Evolutionary conservation across 2,329 filamentous ascomycete species (phyloP).

Genomic region (Coleophoma crateriformis): DNA sequence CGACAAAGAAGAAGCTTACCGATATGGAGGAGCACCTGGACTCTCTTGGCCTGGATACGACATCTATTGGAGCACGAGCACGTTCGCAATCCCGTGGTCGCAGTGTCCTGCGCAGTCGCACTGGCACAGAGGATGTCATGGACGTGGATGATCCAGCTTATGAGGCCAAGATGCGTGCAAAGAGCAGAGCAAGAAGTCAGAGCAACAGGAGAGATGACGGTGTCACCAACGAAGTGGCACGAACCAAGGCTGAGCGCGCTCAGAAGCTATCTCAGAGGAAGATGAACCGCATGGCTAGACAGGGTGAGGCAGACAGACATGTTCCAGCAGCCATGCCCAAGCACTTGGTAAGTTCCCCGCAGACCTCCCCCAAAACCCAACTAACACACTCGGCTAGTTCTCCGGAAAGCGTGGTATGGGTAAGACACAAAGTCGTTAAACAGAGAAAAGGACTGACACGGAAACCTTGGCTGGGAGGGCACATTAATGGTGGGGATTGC

Average conservation of each 20-base stretch:
- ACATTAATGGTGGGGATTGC: too few relatives aligned
- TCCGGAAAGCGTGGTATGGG: constrained; percentile 91
- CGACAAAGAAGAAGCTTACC: constrained; percentile 74
- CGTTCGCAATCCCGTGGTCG: constrained; percentile 69
- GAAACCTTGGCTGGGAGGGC: neutral
- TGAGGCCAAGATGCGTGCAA: constrained; percentile 59
- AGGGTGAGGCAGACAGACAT: constrained; percentile 95
- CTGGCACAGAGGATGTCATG: constrained; percentile 67
- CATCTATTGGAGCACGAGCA: constrained; percentile 67
- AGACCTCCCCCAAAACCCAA: neutral
- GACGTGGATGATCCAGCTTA: constrained; percentile 57
- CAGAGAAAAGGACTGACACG: neutral
- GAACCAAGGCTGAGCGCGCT: constrained; percentile 78
- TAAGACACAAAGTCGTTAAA: constrained; percentile 71
- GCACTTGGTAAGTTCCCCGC: constrained; percentile 68
- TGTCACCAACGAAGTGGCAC: constrained; percentile 60
- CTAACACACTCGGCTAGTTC: constrained; percentile 48
- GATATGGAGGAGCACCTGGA: constrained; percentile 85
- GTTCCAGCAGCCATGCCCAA: constrained; percentile 75
- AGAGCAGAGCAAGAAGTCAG: constrained; percentile 64
- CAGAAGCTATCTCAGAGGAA: constrained; percentile 91
- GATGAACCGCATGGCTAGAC: constrained; percentile 97
- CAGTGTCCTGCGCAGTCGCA: constrained; percentile 56
- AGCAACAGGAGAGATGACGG: constrained; percentile 73
- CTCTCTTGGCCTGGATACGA: constrained; percentile 78